Base-by-base conservation (phyloP, 495 filamentous ascomycete species). In the Pseudoneurospora amorphoporcata region DNA sequence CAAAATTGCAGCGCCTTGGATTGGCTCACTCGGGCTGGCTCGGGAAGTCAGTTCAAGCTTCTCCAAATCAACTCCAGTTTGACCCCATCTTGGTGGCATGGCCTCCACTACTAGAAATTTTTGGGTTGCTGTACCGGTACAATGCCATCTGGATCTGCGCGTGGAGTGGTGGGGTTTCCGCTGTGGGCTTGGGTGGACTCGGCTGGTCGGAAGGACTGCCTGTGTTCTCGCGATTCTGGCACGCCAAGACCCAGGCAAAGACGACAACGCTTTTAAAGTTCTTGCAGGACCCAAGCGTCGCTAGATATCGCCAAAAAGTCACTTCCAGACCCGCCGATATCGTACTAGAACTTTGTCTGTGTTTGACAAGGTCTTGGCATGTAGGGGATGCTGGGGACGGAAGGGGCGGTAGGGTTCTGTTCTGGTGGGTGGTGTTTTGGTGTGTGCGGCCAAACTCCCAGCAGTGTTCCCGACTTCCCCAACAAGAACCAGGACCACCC, bases 401-500 rank as follows among this genome's bases (percentile, higher is more conserved):
- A 35, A 39, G 19, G 68, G 68, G 35, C 16, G n/a, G 29, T 71
- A 42, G 32, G 39, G 70, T 61, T 42, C 69, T 58, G 69, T 72
- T 74, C 69, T 65, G 72, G 58, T 69, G 74, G 76, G 77, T 80
- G 77, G 78, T 77, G 74, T 72, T 53, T 61, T 42, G 72, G 58
- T 35, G 42, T 47, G 47, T 29, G 65, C 71, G 14, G 32, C 53
- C 53, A 29, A 65, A 65, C 53, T 35, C 53, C 32, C 53, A 65
- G 53, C 53, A 39, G 70, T 68, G 76, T 74, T 73, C 71, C 70
- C 75, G 70, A 73, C 71, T 78, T 76, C 80, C 80, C 80, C 79
- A 81, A 80, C 79, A 81, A 79, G 76, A 80, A 72, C 76, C 75
- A 71, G 53, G 23, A 69, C 35, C 19, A 58, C 43, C 38, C 69